A percentile compares a stretch with the other conserved stretches of the same genome.
phyloP scores from a whole-genome alignment of 306 rosid genomes.

The Gillenia trifoliata region DNA sequence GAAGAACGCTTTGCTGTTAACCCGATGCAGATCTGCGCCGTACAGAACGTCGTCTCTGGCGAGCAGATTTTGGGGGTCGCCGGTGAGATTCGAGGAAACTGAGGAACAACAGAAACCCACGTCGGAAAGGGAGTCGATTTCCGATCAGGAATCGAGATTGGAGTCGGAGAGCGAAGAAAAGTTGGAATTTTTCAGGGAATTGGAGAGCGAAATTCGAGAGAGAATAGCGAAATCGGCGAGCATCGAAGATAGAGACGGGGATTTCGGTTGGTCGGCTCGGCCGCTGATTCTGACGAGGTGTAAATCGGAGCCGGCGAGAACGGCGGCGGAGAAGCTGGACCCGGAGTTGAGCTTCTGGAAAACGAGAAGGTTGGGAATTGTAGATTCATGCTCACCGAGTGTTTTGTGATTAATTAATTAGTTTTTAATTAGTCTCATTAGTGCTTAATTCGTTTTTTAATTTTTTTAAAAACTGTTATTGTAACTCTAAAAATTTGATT shows the following conservation, averaged over 20 bases:
- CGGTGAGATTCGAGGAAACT: slow-evolving; percentile 28
- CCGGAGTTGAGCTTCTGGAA: slow-evolving; percentile 48
- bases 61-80: slow-evolving; percentile 58
- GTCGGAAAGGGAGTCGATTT: slow-evolving; percentile 30
- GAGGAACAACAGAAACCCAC: slow-evolving; percentile 27
- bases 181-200: slow-evolving; percentile 25
- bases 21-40: slow-evolving; percentile 82
- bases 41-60: slow-evolving; percentile 67
- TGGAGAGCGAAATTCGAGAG: slow-evolving; percentile 32
- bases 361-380: slow-evolving; percentile 41
- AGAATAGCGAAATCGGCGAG: slow-evolving; percentile 31
- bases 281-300: slow-evolving; percentile 67
- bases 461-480: too few species aligned
- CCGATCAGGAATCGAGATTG: slow-evolving; percentile 24
- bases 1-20: slow-evolving; percentile 60
- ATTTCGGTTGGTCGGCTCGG: slow-evolving; percentile 14
- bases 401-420: slow-evolving; percentile 40
- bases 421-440: not conserved
- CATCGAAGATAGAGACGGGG: slow-evolving; percentile 22
- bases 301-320: slow-evolving; percentile 79
- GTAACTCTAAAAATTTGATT: too few species aligned
- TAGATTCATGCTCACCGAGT: slow-evolving; percentile 37
- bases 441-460: not conserved
- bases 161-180: slow-evolving; percentile 32
- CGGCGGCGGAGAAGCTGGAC: slow-evolving; percentile 38